Percentiles rank a stretch among this genome's conserved stretches.
Conservation (phyloP, 2,329 filamentous ascomycete genomes). For the Trichoderma sp. region DNA sequence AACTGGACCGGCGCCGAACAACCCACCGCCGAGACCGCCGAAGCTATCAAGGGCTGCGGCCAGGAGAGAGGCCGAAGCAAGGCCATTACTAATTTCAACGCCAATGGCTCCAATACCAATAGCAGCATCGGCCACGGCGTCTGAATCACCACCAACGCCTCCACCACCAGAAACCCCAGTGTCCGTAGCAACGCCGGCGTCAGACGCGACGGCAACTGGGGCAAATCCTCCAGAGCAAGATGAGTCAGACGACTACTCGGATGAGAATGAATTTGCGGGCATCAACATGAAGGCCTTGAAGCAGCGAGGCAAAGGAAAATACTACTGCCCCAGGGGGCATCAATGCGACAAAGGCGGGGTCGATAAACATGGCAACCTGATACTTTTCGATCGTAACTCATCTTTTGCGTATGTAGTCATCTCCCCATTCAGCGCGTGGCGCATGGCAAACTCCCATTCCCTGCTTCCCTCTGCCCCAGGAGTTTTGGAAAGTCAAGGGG, state of each 20-base stretch:
- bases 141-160: neutral
- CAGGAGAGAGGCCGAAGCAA: neutral
- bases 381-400: conserved; percentile 42
- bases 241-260: conserved; percentile 34
- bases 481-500: neutral
- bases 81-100: neutral
- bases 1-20: neutral
- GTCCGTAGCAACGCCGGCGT: neutral
- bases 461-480: neutral
- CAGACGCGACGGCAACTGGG: neutral
- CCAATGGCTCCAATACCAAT: neutral
- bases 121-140: neutral
- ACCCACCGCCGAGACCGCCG: neutral
- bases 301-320: conserved; percentile 39
- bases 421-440: neutral
- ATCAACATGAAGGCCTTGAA: conserved; percentile 41
- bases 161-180: conserved; percentile 21
- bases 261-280: conserved; percentile 35
- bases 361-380: conserved; percentile 37
- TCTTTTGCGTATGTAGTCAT: conserved; percentile 36
- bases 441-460: neutral
- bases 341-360: conserved; percentile 42
- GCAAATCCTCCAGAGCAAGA: conserved; percentile 20
- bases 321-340: conserved; percentile 36
- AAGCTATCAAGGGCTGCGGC: neutral